phyloP scores from a whole-genome alignment of 169 alveolate species.

The Sarcocystis neurona region DNA sequence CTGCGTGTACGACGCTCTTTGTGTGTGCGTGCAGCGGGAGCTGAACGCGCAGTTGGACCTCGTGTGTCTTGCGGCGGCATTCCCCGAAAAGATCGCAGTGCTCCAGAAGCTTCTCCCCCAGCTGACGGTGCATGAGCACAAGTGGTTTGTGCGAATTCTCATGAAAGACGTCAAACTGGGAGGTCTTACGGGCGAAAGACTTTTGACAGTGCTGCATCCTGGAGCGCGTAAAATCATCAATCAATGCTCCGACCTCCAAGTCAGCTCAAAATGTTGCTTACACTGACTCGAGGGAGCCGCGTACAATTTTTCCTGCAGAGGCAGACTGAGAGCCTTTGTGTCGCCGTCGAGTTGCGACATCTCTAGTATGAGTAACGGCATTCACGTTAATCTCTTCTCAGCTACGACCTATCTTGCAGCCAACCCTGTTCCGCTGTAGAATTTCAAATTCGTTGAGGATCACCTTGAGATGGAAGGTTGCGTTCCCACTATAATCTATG shows the following conservation, averaged over 20 bases:
- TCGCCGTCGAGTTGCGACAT: too few species aligned
- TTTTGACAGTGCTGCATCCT: conserved; percentile 5
- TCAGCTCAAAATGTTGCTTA: background rate
- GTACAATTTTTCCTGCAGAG: too few species aligned
- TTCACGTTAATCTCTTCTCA: too few species aligned
- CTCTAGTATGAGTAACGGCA: too few species aligned
- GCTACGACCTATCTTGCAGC: too few species aligned
- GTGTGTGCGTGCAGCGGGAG: background rate
- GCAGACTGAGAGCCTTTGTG: too few species aligned
- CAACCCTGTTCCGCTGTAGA: too few species aligned
- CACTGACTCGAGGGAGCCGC: too few species aligned
- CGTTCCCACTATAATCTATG: too few species aligned
- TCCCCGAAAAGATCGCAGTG: background rate
- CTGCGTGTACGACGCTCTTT: too few species aligned
- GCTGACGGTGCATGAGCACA: conserved; percentile 32
- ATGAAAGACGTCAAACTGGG: conserved; percentile 33
- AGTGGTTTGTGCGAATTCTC: conserved; percentile 27
- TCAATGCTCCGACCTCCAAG: conserved; percentile 17
- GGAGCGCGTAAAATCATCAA: conserved; percentile 23
- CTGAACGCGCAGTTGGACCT: conserved; percentile 4
- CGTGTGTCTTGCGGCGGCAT: background rate
- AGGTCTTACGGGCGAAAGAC: conserved; percentile 2
- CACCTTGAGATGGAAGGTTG: too few species aligned
- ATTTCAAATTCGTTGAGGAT: too few species aligned
- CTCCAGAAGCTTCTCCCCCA: conserved; percentile 8